Conservation (phyloP, 176 grass and related monocot genomes). For the Cenchrus fungigraminus region DNA sequence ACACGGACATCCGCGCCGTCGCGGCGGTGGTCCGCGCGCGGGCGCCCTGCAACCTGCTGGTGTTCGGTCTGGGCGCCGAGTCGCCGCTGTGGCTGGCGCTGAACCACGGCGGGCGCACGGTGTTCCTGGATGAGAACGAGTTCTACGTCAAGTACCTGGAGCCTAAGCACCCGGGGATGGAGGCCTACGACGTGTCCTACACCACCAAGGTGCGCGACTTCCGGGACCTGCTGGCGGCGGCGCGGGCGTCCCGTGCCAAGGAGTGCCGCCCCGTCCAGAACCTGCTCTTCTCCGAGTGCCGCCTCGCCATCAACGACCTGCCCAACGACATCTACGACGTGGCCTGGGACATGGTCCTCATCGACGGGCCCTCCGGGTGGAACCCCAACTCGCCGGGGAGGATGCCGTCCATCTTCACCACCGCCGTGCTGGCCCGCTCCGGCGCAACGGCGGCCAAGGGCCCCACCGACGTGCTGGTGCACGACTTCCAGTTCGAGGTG, state of each 20-base stretch:
- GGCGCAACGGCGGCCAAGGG: conserved; percentile 47
- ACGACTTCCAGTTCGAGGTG: conserved; percentile 80
- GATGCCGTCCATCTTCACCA: conserved; percentile 79
- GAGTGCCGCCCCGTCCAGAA: conserved; percentile 85
- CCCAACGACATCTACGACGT: conserved; percentile 95
- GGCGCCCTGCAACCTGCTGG: conserved; percentile 67
- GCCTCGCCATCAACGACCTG: conserved; percentile 92
- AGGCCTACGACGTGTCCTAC: conserved; percentile 93
- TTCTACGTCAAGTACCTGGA: conserved; percentile 96
- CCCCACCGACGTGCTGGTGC: conserved; percentile 68
- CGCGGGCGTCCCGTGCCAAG: conserved; percentile 31
- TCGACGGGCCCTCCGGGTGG: conserved; percentile 81
- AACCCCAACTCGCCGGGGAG: conserved; percentile 61
- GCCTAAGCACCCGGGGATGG: conserved; percentile 69
- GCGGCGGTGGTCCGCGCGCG: conserved; percentile 50
- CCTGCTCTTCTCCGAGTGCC: conserved; percentile 96
- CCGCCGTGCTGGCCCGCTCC: conserved; percentile 75
- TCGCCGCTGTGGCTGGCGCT: conserved; percentile 80
- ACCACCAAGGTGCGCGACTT: conserved; percentile 64
- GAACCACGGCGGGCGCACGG: conserved; percentile 90
- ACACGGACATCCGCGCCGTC: conserved; percentile 68
- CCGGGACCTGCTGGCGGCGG: conserved; percentile 55
- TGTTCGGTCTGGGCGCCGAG: conserved; percentile 66
- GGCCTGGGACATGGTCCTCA: conserved; percentile 71
- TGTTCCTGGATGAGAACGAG: conserved; percentile 98